Evolutionary conservation across 176 grass and related monocot species (phyloP).

Genomic region (Oryza longistaminata): DNA sequence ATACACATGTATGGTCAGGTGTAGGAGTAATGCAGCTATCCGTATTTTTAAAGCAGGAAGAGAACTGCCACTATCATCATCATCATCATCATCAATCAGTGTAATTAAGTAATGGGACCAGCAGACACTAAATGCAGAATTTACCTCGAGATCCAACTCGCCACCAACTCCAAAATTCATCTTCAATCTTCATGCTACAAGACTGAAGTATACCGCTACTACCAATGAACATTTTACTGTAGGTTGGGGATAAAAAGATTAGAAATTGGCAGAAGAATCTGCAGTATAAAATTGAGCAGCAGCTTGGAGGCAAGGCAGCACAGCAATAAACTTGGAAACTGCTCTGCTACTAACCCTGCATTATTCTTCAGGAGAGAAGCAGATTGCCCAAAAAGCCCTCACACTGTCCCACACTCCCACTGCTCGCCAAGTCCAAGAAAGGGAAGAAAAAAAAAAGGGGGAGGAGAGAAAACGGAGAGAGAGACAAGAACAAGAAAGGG

Average conservation of each 20-base stretch:
- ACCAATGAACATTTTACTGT: not conserved
- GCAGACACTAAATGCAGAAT: constrained; percentile 38
- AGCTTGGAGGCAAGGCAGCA: not conserved
- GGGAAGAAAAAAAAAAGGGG: not conserved
- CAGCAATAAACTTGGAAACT: not conserved
- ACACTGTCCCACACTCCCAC: not conserved
- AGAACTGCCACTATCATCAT: not conserved
- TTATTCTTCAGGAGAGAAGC: not conserved
- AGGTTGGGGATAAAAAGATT: not conserved
- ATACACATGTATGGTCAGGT: not conserved
- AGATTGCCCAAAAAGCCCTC: constrained; percentile 36
- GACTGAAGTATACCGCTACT: not conserved
- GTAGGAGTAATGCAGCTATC: not conserved
- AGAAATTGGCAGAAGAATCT: not conserved
- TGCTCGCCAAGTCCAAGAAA: not conserved
- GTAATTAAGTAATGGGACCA: not conserved
- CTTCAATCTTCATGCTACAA: not conserved
- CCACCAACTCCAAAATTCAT: constrained; percentile 28
- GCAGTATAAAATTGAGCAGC: not conserved
- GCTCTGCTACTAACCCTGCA: not conserved
- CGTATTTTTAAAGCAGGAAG: constrained; percentile 13
- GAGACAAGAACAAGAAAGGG: not conserved
- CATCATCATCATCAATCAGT: not conserved
- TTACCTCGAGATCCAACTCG: constrained; percentile 50
- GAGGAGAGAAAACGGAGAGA: not conserved